Evolutionary conservation across 2,329 filamentous ascomycete genomes (phyloP).

Genomic region (Onygenales sp.): DNA sequence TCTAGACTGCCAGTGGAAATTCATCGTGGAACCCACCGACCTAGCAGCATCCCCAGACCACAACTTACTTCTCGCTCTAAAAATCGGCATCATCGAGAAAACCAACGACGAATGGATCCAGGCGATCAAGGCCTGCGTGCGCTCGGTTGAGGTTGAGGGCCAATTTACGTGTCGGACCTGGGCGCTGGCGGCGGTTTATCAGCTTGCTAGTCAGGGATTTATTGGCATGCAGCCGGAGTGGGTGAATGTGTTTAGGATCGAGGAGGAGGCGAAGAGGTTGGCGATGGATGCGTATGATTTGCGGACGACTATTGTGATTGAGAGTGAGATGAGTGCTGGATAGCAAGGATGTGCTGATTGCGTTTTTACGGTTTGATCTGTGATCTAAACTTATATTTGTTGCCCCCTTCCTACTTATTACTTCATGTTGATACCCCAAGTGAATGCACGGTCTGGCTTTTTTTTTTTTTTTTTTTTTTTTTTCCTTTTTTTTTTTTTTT

Average conservation of each 20-base stretch:
- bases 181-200: constrained; percentile 10
- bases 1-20: constrained; percentile 3
- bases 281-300: background rate
- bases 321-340: background rate
- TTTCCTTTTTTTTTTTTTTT: too few relatives aligned
- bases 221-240: constrained; percentile 10
- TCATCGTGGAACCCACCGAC: constrained; percentile 3
- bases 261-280: constrained; percentile 9
- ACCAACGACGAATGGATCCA: constrained; percentile 10
- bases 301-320: background rate
- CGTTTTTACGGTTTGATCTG: too few relatives aligned
- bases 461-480: too few relatives aligned
- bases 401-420: too few relatives aligned
- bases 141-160: constrained; percentile 2
- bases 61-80: constrained; percentile 7
- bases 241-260: constrained; percentile 6
- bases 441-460: too few relatives aligned
- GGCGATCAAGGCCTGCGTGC: constrained; percentile 8
- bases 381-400: too few relatives aligned
- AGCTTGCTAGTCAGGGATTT: constrained; percentile 10
- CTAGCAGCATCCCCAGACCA: constrained; percentile 5
- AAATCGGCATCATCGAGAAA: constrained; percentile 9
- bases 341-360: background rate
- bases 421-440: too few relatives aligned
- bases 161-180: constrained; percentile 12